Conservation (phyloP, 2,329 filamentous ascomycete genomes). For the Coleophoma cylindrospora region DNA sequence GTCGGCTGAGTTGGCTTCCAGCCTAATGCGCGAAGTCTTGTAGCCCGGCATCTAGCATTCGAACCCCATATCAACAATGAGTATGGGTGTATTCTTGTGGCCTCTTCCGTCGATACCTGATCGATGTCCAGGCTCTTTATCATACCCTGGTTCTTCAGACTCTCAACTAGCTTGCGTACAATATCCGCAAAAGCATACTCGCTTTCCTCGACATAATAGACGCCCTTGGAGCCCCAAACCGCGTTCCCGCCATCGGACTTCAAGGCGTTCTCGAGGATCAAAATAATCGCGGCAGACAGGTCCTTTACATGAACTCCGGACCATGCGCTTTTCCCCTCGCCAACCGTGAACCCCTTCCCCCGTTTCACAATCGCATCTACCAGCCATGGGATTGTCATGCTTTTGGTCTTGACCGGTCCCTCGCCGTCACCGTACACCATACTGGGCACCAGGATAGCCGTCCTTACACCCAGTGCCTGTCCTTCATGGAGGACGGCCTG, state of each 20-base stretch:
- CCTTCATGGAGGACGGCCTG: conserved; percentile 39
- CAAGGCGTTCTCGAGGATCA: conserved; percentile 45
- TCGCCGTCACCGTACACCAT: conserved; percentile 49
- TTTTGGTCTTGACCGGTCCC: conserved; percentile 45
- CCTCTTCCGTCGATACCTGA: too few species aligned
- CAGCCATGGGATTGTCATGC: conserved; percentile 42
- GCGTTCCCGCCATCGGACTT: conserved; percentile 28
- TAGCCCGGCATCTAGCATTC: too few species aligned
- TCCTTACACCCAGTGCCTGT: conserved; percentile 33
- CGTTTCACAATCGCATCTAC: conserved; percentile 36
- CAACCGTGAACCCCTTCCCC: conserved; percentile 42
- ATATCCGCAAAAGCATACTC: too few species aligned
- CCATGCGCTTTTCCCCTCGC: conserved; percentile 43
- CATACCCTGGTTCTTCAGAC: too few species aligned
- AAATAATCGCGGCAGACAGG: conserved; percentile 42
- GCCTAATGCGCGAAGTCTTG: too few species aligned
- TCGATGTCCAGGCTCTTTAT: too few species aligned
- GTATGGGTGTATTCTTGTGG: too few species aligned
- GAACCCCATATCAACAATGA: too few species aligned
- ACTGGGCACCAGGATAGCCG: conserved; percentile 51
- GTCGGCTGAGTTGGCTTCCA: too few species aligned
- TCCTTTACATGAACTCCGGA: conserved; percentile 48
- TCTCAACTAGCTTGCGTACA: too few species aligned
- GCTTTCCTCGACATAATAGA: conserved; percentile 47
- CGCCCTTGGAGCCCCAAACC: conserved; percentile 46